phyloP scores from a whole-genome alignment of 768 basidiomycete species.

The Rubroboletus satanas region DNA sequence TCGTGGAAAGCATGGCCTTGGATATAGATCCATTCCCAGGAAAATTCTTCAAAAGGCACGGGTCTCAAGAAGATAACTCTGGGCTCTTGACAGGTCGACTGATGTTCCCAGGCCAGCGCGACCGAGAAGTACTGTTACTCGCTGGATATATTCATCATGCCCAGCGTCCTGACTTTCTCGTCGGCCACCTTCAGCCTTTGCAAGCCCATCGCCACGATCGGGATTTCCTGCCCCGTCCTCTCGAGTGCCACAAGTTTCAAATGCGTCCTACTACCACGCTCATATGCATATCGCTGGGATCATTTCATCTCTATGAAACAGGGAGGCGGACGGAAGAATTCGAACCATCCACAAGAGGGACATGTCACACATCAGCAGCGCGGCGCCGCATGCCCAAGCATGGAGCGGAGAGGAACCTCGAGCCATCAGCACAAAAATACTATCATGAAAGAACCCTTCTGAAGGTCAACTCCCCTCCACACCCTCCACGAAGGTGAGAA shows the following conservation, averaged over 20 bases:
- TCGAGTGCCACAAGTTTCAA: slow-evolving; percentile 10
- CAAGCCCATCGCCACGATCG: slow-evolving; percentile 1
- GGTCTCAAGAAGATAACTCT: not conserved
- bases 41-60: not conserved
- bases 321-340: slow-evolving; percentile 11
- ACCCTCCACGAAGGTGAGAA: slow-evolving; percentile 7
- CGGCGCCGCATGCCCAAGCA: slow-evolving; percentile 5
- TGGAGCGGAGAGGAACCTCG: not conserved
- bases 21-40: slow-evolving; percentile 17
- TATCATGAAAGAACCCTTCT: slow-evolving; percentile 2
- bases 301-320: slow-evolving; percentile 26
- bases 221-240: not conserved
- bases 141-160: not conserved
- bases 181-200: not conserved
- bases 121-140: not conserved
- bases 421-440: slow-evolving; percentile 6
- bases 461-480: not conserved
- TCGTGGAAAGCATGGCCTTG: slow-evolving; percentile 3
- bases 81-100: not conserved
- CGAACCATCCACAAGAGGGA: not conserved
- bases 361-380: slow-evolving; percentile 12
- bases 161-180: not conserved
- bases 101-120: not conserved
- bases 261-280: not conserved
- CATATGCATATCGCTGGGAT: slow-evolving; percentile 3